These are phyloP conservation scores for Aureobasidium zeae DNA, from an alignment of 2,329 filamentous ascomycete species.

Conservation along the genomic window DNA sequence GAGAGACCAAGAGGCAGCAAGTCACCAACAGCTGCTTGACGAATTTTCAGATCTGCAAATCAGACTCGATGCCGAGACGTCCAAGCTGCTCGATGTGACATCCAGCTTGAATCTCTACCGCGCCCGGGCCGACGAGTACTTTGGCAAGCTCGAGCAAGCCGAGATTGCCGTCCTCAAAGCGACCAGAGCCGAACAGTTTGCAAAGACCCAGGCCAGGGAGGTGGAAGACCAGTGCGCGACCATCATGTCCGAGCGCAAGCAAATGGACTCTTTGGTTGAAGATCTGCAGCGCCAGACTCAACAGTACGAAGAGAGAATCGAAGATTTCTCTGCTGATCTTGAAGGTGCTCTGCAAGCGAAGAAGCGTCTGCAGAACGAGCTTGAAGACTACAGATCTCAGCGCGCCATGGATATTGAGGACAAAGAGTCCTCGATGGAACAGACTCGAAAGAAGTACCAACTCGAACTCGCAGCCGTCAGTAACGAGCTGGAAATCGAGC, in stretches of 20 bases:
- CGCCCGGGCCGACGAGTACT: slow-evolving; percentile 87
- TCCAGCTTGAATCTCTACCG: slow-evolving; percentile 85
- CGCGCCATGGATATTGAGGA: slow-evolving; percentile 94
- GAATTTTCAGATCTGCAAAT: slow-evolving; percentile 94
- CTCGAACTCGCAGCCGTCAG: slow-evolving; percentile 80
- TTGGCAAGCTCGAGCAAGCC: slow-evolving; percentile 91
- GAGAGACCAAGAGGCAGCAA: slow-evolving; percentile 79
- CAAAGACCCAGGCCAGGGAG: slow-evolving; percentile 79
- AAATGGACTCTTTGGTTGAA: slow-evolving; percentile 78
- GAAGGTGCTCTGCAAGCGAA: slow-evolving; percentile 79
- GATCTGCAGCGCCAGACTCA: slow-evolving; percentile 86
- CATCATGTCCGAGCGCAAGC: slow-evolving; percentile 84
- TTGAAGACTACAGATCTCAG: slow-evolving; percentile 93
- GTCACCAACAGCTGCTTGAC: slow-evolving; percentile 76
- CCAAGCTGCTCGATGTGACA: slow-evolving; percentile 72
- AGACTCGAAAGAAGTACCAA: slow-evolving; percentile 96
- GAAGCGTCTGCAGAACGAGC: slow-evolving; percentile 89
- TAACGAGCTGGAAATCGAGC: slow-evolving; percentile 85
- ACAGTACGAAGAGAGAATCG: slow-evolving; percentile 78
- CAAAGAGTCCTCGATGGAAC: slow-evolving; percentile 90
- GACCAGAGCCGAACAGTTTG: slow-evolving; percentile 84
- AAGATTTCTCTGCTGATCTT: slow-evolving; percentile 84
- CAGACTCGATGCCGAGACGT: slow-evolving; percentile 78
- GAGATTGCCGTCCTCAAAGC: slow-evolving; percentile 94
- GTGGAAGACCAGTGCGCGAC: slow-evolving; percentile 83